Percentiles rank a stretch among this genome's conserved stretches.
phyloP scores from a whole-genome alignment of 768 basidiomycete genomes.

The Mycena galopus region DNA sequence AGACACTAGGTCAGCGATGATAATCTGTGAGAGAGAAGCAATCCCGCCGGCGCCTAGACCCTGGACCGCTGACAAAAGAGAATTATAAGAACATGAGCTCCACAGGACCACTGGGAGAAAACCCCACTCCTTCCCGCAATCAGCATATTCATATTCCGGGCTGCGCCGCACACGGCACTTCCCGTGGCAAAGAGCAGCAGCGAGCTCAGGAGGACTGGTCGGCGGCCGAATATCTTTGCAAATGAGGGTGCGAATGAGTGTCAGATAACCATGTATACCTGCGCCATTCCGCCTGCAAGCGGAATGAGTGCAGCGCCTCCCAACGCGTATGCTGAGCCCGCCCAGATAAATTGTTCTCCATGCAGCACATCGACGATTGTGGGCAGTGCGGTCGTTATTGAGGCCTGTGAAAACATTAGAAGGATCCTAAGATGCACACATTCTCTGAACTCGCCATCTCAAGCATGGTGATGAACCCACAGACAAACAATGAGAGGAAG shows the following conservation, averaged over 20 bases:
- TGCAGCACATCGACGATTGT: conserved; percentile 47
- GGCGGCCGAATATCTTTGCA: conserved; percentile 56
- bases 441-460: neutral
- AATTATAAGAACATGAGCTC: no score
- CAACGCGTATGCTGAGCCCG: conserved; percentile 43
- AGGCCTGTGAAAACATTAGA: neutral
- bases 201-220: conserved; percentile 45
- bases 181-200: conserved; percentile 56
- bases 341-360: conserved; percentile 44
- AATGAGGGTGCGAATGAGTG: no score
- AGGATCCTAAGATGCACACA: neutral
- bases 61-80: conserved; percentile 47
- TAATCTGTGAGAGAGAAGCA: conserved; percentile 52
- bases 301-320: conserved; percentile 49
- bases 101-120: neutral
- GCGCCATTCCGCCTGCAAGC: conserved; percentile 46
- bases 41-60: conserved; percentile 58
- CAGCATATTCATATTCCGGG: conserved; percentile 54
- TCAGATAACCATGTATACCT: no score
- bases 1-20: conserved; percentile 61
- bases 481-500: neutral
- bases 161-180: conserved; percentile 57
- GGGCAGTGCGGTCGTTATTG: conserved; percentile 45
- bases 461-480: neutral
- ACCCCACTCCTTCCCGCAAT: conserved; percentile 55